Evolutionary conservation across 2,329 filamentous ascomycete genomes (phyloP).

Genomic region (Trichoderma sp.): DNA sequence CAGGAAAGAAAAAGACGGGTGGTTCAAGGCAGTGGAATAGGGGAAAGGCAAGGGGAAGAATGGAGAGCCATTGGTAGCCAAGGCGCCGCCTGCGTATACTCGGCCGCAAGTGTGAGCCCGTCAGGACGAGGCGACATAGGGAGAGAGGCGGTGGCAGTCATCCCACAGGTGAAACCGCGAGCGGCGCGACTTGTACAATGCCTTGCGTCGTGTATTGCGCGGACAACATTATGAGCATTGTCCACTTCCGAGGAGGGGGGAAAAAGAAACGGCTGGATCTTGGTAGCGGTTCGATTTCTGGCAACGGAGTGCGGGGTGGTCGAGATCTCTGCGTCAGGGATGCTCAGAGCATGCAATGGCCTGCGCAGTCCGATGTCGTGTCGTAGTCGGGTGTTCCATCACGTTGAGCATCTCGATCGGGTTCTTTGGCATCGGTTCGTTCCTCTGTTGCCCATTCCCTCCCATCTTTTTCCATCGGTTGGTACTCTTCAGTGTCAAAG

Average conservation of each 20-base stretch:
- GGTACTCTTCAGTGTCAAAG: background rate
- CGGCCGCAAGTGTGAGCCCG: background rate
- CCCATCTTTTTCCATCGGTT: background rate
- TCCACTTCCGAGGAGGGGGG: background rate
- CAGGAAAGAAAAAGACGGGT: background rate
- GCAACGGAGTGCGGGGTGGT: background rate
- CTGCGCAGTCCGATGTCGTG: background rate
- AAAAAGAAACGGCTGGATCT: background rate
- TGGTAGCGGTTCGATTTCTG: constrained; percentile 10
- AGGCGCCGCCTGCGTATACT: background rate
- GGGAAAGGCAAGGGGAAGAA: background rate
- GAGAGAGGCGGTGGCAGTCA: background rate
- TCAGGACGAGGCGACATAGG: no score
- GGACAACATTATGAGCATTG: background rate
- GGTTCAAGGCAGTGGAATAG: background rate
- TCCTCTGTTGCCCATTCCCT: no score
- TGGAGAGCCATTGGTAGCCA: constrained; percentile 3
- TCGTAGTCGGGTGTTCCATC: background rate
- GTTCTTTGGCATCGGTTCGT: background rate
- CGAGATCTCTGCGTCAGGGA: constrained; percentile 7
- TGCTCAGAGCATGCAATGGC: background rate
- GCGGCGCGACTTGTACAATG: constrained; percentile 5
- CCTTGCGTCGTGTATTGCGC: constrained; percentile 11
- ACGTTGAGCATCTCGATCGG: background rate
- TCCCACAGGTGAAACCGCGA: constrained; percentile 10